Evolutionary conservation across 768 basidiomycete genomes (phyloP).

Genomic region (Naganishia vishniacii): DNA sequence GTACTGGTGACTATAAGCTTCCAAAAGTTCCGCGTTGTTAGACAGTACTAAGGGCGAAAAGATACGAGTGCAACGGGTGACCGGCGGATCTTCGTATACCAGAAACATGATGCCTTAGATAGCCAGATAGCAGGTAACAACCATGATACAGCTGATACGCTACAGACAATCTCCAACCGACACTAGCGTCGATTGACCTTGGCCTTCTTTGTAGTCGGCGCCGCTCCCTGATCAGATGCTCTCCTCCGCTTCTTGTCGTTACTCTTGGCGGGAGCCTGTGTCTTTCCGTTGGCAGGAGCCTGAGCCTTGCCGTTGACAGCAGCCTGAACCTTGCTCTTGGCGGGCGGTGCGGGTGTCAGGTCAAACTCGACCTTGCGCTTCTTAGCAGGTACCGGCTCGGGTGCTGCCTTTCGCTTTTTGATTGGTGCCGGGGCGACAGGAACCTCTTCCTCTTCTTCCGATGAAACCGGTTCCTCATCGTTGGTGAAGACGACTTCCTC

Average conservation of each 20-base stretch:
- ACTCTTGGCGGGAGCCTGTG: neutral
- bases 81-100: too few species aligned
- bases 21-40: too few species aligned
- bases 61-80: too few species aligned
- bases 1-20: too few species aligned
- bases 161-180: neutral
- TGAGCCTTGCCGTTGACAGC: neutral
- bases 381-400: slow-evolving; percentile 36
- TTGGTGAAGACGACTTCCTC: slow-evolving; percentile 56
- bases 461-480: slow-evolving; percentile 18
- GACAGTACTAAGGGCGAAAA: too few species aligned
- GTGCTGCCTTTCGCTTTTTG: slow-evolving; percentile 25
- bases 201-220: slow-evolving; percentile 14
- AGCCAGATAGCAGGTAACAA: too few species aligned
- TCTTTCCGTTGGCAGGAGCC: neutral
- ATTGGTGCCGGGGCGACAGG: neutral
- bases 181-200: slow-evolving; percentile 8
- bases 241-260: slow-evolving; percentile 16
- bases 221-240: slow-evolving; percentile 6
- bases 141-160: neutral
- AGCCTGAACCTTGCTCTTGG: too few species aligned
- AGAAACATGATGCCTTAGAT: too few species aligned
- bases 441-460: slow-evolving; percentile 17
- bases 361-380: slow-evolving; percentile 4
- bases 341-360: neutral